phyloP scores from a whole-genome alignment of 345 rosid genomes.

The Populus ilicifolia region DNA sequence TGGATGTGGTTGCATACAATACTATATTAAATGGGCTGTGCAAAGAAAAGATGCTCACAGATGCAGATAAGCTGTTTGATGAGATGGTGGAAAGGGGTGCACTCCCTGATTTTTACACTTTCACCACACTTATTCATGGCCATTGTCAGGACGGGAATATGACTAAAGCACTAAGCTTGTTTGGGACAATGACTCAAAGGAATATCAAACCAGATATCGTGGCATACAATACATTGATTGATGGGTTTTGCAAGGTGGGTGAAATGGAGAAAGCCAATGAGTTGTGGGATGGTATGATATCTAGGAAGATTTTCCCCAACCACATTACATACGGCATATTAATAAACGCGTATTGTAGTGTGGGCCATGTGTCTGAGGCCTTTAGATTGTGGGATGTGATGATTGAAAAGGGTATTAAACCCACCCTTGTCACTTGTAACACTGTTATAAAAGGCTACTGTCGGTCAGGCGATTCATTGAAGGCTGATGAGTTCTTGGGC shows the following conservation, averaged over 20 bases:
- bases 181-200: conserved; percentile 50
- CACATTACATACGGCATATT: conserved; percentile 61
- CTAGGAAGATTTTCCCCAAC: conserved; percentile 46
- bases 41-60: conserved; percentile 56
- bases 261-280: conserved; percentile 57
- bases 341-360: conserved; percentile 62
- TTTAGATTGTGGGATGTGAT: conserved; percentile 76
- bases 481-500: conserved; percentile 56
- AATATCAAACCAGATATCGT: conserved; percentile 67
- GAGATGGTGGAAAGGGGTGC: conserved; percentile 65
- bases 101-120: conserved; percentile 65
- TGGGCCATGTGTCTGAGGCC: conserved; percentile 51
- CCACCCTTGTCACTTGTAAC: conserved; percentile 61
- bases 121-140: conserved; percentile 69
- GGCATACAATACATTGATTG: conserved; percentile 71
- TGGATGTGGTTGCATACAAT: conserved; percentile 79
- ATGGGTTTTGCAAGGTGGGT: conserved; percentile 71
- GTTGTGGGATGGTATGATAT: conserved; percentile 59
- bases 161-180: conserved; percentile 48
- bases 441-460: conserved; percentile 71
- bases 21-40: conserved; percentile 70
- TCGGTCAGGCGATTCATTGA: conserved; percentile 54
- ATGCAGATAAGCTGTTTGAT: conserved; percentile 56
- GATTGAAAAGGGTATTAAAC: conserved; percentile 50
- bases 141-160: conserved; percentile 77